phyloP scores from a whole-genome alignment of 2,329 filamentous ascomycete species.

The Cyphellophora europaea region DNA sequence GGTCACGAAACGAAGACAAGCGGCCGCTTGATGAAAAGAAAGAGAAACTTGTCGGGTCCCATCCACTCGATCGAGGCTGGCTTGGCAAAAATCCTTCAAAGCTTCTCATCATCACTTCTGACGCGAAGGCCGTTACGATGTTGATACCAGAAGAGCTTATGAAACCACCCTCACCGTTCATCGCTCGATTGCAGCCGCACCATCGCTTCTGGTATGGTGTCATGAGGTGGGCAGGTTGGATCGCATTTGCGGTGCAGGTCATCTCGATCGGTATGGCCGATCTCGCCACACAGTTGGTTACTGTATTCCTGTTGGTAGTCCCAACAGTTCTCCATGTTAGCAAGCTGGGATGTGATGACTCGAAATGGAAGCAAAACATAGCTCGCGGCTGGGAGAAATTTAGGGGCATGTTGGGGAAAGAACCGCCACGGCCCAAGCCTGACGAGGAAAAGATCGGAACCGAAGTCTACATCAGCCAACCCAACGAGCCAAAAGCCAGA shows the following conservation, averaged over 20 bases:
- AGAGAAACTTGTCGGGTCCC: neutral
- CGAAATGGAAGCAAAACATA: constrained; percentile 8
- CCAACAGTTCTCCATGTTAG: constrained; percentile 9
- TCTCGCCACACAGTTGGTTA: constrained; percentile 11
- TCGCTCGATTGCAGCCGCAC: constrained; percentile 4
- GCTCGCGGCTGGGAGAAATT: too few species aligned
- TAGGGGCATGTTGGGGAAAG: neutral
- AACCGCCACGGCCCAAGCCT: neutral
- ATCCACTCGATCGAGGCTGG: neutral
- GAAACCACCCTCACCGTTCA: constrained; percentile 9
- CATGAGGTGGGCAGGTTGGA: constrained; percentile 10
- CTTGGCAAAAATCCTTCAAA: constrained; percentile 2
- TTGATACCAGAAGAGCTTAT: constrained; percentile 12
- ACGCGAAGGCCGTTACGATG: constrained; percentile 12
- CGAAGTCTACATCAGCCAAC: neutral
- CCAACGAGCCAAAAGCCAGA: constrained; percentile 1
- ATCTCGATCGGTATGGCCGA: constrained; percentile 12
- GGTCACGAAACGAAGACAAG: too few species aligned
- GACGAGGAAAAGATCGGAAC: neutral
- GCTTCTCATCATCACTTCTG: constrained; percentile 11
- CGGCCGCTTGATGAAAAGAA: neutral
- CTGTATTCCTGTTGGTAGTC: constrained; percentile 11
- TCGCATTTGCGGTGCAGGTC: constrained; percentile 13
- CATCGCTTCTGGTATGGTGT: constrained; percentile 8
- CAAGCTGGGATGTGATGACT: constrained; percentile 13